Evolutionary conservation across 495 filamentous ascomycete species (phyloP), one percentile per base, ranked within the genome.

Genomic region (Lepraria neglecta): DNA sequence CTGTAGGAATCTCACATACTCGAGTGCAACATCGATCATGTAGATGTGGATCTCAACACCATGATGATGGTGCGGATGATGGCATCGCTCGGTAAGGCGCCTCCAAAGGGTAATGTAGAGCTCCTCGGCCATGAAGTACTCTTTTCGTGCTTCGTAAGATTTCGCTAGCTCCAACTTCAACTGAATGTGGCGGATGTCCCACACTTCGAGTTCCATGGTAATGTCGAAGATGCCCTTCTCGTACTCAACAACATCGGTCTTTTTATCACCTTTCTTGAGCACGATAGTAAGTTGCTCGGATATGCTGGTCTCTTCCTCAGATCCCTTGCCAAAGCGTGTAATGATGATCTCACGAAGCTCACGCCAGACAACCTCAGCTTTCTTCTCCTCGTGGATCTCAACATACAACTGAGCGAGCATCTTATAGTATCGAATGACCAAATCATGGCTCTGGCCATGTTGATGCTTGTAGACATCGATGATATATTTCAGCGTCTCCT

Each of bases 11-110:
- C 74, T 71, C 52, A 78, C 75, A 59, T 87, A 86, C 44, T 81
- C 74, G 56, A 86, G 78, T 17, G 81, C 72, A 44, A 85, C 78
- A 19, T 83, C 78, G 57, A 87, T 77, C 28, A 77, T 84, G 30
- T 77, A 73, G 61, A 82, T 77, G 65, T 84, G 80, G 15, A 77
- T 70, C 40, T 80, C 75, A 1, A 79, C 74, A 71, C 74, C 75
- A 73, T 77, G 61, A 70, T 73, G 17, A 61, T 63, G 19, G 64
- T 73, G 44, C 64, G 69, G 12, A 71, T 75, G 52, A 67, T 74
- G 57, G 74, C 77, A 56, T 64, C 70, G 17, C 69, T 73, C 63
- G 65, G 76, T 56, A 72, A 75, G 53, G 65, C 74, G 38, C 40
- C 74, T 67, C 80, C 80, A 83, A 0, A 83, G 65, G 21, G 67